Evolutionary conservation across 441 rosid genomes (phyloP).

Genomic region (Rhodomyrtus psidioides): DNA sequence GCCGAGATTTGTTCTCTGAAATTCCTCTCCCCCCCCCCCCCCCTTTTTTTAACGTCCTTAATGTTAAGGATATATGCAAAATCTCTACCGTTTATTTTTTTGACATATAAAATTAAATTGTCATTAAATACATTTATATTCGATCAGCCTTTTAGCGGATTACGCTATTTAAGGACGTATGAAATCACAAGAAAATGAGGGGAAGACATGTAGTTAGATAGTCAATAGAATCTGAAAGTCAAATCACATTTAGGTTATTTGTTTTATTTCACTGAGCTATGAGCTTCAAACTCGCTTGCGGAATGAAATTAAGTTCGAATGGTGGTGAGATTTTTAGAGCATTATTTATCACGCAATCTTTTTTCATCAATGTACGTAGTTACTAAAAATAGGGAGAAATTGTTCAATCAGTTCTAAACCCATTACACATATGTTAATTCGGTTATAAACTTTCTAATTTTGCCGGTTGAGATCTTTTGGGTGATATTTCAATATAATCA

Average conservation of each 20-base stretch:
- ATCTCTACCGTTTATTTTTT: too few relatives aligned
- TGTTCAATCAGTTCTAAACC: rapidly evolving
- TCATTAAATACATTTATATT: too few relatives aligned
- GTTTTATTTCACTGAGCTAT: too few relatives aligned
- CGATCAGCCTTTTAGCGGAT: too few relatives aligned
- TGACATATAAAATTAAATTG: too few relatives aligned
- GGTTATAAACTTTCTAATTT: rapidly evolving
- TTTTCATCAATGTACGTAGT: neutral
- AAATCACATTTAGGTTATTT: neutral
- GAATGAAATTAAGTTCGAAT: neutral
- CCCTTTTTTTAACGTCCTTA: too few relatives aligned
- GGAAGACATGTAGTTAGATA: neutral
- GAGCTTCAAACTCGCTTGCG: neutral
- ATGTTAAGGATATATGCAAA: too few relatives aligned
- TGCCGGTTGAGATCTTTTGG: rapidly evolving
- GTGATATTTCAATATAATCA: rapidly evolving
- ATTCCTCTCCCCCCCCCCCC: too few relatives aligned
- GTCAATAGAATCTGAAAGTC: neutral
- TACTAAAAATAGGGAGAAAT: rapidly evolving
- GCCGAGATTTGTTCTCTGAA: too few relatives aligned
- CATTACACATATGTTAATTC: rapidly evolving
- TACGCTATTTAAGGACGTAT: too few relatives aligned
- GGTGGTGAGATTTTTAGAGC: neutral
- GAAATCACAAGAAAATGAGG: too few relatives aligned
- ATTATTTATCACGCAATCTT: rapidly evolving